Conservation (phyloP, 169 alveolate species). For the Cryptosporidium viatorum region DNA sequence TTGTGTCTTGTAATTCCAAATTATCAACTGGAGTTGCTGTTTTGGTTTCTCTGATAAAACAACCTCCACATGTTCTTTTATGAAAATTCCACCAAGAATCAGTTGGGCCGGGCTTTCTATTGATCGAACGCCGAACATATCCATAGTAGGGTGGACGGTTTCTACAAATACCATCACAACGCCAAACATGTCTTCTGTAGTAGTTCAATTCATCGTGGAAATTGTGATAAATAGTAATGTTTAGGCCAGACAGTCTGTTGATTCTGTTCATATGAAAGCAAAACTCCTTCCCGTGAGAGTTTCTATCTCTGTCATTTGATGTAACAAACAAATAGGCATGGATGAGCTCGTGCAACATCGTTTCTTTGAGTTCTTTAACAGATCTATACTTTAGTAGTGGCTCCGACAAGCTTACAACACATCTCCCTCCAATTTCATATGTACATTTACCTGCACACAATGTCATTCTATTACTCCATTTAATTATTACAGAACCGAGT, state of each 20-base stretch:
- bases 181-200: constrained; percentile 92
- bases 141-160: constrained; percentile 93
- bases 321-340: constrained; percentile 94
- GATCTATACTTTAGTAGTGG: constrained; percentile 91
- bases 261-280: constrained; percentile 88
- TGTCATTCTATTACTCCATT: constrained; percentile 93
- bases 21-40: not conserved
- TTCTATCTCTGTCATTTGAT: constrained; percentile 80
- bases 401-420: constrained; percentile 92
- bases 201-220: constrained; percentile 93
- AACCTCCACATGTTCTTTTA: constrained; percentile 54
- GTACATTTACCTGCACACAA: constrained; percentile 93
- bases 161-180: constrained; percentile 94
- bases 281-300: constrained; percentile 93
- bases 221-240: constrained; percentile 90
- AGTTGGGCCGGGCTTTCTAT: constrained; percentile 69
- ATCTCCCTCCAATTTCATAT: constrained; percentile 85
- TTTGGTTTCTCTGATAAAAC: constrained; percentile 7
- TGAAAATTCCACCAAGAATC: constrained; percentile 64
- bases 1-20: too few relatives aligned
- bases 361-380: constrained; percentile 90
- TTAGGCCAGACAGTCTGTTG: constrained; percentile 89
- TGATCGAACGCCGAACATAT: constrained; percentile 88
- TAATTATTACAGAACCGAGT: constrained; percentile 85
- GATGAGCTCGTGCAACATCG: constrained; percentile 96